These are phyloP conservation scores for Castanea mollissima DNA, from an alignment of 306 rosid species.

Conservation along the genomic window DNA sequence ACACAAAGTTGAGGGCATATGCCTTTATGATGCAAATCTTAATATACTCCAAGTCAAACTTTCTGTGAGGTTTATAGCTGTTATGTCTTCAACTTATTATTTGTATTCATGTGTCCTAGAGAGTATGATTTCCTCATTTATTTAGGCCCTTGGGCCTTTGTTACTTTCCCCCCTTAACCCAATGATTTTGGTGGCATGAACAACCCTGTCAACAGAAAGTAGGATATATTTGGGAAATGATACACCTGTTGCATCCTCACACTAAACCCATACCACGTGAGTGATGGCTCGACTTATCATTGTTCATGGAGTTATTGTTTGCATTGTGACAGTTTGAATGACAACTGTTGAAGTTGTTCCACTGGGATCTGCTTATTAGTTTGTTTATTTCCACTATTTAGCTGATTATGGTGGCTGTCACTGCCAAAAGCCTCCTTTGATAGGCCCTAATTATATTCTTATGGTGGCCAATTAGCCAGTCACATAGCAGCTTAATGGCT, in stretches of 20 bases:
- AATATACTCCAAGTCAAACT: not conserved
- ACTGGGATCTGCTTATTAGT: not conserved
- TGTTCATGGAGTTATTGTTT: too few relatives aligned
- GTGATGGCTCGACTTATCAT: too few relatives aligned
- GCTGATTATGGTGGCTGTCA: not conserved
- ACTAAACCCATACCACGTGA: too few relatives aligned
- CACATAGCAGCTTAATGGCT: slow-evolving; percentile 42
- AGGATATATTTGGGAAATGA: not conserved
- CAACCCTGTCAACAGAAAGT: not conserved
- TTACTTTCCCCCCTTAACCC: not conserved
- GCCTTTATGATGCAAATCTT: not conserved
- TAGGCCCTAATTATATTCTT: not conserved
- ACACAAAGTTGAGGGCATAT: not conserved
- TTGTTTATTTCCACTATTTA: not conserved
- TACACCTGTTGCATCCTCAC: too few relatives aligned
- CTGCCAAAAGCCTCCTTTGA: not conserved
- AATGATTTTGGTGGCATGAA: not conserved
- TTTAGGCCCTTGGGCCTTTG: not conserved
- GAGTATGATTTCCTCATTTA: not conserved
- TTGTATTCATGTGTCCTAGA: not conserved
- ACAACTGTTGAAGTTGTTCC: too few relatives aligned
- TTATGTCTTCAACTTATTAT: not conserved
- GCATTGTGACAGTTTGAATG: too few relatives aligned
- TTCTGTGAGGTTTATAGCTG: not conserved
- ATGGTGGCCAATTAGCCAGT: slow-evolving; percentile 68